phyloP scores from a whole-genome alignment of 306 rosid species.

The Lathyrus tuberosus region DNA sequence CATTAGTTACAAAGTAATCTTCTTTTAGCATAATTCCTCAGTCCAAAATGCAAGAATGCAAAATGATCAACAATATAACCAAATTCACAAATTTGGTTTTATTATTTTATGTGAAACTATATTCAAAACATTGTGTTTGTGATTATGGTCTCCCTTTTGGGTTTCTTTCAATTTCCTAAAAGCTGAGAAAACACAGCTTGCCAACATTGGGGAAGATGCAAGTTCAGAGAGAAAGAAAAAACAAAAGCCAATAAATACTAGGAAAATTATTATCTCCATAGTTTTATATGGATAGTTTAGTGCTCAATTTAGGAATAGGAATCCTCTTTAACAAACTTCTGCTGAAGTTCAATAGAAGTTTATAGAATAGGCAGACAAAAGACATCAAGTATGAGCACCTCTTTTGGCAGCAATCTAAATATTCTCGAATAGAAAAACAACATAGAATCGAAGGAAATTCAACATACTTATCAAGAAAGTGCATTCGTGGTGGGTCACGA shows the following conservation, averaged over 20 bases:
- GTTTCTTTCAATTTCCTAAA: slow-evolving; percentile 13
- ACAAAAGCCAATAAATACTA: not conserved
- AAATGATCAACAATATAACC: slow-evolving; percentile 3
- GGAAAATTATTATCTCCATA: slow-evolving; percentile 25
- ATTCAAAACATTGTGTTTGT: not conserved
- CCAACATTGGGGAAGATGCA: slow-evolving; percentile 16
- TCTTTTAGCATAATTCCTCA: slow-evolving; percentile 9
- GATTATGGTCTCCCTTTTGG: slow-evolving; percentile 9
- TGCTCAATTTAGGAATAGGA: slow-evolving; percentile 22
- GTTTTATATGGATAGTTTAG: slow-evolving; percentile 19
- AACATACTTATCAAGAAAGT: slow-evolving; percentile 84
- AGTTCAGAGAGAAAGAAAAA: slow-evolving; percentile 20
- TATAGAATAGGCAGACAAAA: slow-evolving; percentile 15
- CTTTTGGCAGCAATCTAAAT: slow-evolving; percentile 62
- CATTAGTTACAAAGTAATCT: not conserved
- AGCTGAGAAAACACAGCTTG: slow-evolving; percentile 21
- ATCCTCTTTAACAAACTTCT: slow-evolving; percentile 14
- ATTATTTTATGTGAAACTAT: slow-evolving; percentile 1
- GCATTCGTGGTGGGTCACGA: slow-evolving; percentile 81
- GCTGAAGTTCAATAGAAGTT: slow-evolving; percentile 22
- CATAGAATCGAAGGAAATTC: slow-evolving; percentile 25
- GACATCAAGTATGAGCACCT: slow-evolving; percentile 44
- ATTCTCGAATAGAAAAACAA: slow-evolving; percentile 28
- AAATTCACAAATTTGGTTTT: not conserved
- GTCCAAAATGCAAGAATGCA: not conserved